Conservation (phyloP, 2,329 filamentous ascomycete genomes). For the Anthostomella pinea region DNA sequence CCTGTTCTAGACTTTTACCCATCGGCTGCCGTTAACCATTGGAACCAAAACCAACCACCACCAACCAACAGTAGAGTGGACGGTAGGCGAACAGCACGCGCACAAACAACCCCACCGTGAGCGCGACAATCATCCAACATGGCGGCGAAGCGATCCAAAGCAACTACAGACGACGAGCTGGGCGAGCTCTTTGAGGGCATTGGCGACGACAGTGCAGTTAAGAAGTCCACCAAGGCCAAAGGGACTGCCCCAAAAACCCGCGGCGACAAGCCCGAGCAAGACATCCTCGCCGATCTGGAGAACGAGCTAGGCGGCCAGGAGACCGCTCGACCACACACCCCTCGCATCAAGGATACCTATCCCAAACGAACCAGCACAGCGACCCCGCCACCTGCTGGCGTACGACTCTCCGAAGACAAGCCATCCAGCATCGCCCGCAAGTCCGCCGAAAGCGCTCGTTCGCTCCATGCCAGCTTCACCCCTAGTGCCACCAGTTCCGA, state of each 20-base stretch:
- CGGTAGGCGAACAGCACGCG: too few relatives aligned
- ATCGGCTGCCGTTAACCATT: too few relatives aligned
- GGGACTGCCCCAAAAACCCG: conserved; percentile 48
- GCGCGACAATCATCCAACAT: too few relatives aligned
- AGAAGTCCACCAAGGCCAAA: conserved; percentile 50
- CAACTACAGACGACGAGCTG: conserved; percentile 59
- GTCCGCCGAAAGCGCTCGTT: conserved; percentile 73
- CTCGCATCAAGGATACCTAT: conserved; percentile 60
- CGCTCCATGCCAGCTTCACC: conserved; percentile 69
- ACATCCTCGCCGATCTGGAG: conserved; percentile 85
- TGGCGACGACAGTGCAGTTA: conserved; percentile 48
- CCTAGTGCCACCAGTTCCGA: conserved; percentile 64
- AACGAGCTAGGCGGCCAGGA: conserved; percentile 69
- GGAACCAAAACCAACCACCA: too few relatives aligned
- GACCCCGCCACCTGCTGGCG: conserved; percentile 47
- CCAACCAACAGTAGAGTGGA: too few relatives aligned
- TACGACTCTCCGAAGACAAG: conserved; percentile 65
- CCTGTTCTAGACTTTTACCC: too few relatives aligned
- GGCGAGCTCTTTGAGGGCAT: conserved; percentile 65
- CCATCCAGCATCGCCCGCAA: conserved; percentile 51
- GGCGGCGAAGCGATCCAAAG: conserved; percentile 60
- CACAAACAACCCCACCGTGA: too few relatives aligned
- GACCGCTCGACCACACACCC: conserved; percentile 78
- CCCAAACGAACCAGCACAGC: conserved; percentile 49
- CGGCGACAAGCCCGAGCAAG: conserved; percentile 52